Evolutionary conservation across 768 basidiomycete species (phyloP).

Genomic region (Pleurotus citrinopileatus): DNA sequence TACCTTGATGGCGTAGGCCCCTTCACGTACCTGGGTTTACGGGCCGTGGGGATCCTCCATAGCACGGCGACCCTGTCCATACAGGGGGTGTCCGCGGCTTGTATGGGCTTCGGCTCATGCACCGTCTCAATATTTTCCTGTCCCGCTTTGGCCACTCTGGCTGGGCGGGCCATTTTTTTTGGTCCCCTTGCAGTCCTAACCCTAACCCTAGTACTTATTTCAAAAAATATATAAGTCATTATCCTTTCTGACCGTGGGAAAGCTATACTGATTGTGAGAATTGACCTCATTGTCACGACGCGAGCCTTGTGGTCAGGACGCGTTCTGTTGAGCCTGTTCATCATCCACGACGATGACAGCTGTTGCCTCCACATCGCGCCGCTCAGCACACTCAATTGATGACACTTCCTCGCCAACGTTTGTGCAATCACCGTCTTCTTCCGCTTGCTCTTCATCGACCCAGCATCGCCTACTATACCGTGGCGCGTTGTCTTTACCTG

Average conservation of each 20-base stretch:
- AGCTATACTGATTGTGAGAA: no score
- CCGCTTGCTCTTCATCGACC: slow-evolving; percentile 10
- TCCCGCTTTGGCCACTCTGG: slow-evolving; percentile 66
- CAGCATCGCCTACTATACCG: slow-evolving; percentile 67
- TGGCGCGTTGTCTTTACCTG: slow-evolving; percentile 70
- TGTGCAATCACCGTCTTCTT: background rate
- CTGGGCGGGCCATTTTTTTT: slow-evolving; percentile 25
- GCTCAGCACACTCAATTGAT: no score
- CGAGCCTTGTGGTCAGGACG: no score
- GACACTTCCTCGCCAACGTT: background rate
- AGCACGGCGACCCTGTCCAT: slow-evolving; percentile 54
- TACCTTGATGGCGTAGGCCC: slow-evolving; percentile 47
- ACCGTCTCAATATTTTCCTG: slow-evolving; percentile 81
- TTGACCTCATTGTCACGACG: no score
- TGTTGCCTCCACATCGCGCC: no score
- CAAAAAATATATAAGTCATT: no score
- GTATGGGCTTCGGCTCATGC: slow-evolving; percentile 75
- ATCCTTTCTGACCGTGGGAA: no score
- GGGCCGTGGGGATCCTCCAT: slow-evolving; percentile 43
- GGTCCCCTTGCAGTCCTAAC: background rate
- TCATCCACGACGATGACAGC: no score
- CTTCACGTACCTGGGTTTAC: slow-evolving; percentile 39
- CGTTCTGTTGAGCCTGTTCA: no score
- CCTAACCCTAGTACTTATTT: background rate
- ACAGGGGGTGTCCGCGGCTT: slow-evolving; percentile 49